Conservation (phyloP, 2,329 filamentous ascomycete species). For the Colletotrichum theobromicola region DNA sequence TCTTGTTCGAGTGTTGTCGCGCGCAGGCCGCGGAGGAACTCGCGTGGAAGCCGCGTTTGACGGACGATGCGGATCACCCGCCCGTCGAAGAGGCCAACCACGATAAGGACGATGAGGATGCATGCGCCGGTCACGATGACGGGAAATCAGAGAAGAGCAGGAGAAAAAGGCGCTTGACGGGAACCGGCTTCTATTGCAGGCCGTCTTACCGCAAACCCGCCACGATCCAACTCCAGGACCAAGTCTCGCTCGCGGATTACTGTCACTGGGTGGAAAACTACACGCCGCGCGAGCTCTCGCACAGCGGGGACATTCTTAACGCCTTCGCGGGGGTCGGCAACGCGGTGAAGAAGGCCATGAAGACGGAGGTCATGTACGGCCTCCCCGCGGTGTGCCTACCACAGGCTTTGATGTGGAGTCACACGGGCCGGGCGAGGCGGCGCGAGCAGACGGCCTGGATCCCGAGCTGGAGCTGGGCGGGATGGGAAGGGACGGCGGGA, state of each 20-base stretch:
- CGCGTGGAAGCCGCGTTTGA: neutral
- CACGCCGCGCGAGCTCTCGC: conserved; percentile 30
- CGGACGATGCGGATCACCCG: neutral
- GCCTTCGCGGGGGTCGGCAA: conserved; percentile 17
- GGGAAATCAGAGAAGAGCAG: neutral
- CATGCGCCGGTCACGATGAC: neutral
- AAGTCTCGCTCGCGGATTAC: conserved; percentile 38
- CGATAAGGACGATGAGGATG: neutral
- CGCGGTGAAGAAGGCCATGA: neutral
- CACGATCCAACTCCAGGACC: neutral
- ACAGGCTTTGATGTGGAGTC: conserved; percentile 8
- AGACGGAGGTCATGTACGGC: neutral
- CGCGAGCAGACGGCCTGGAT: neutral
- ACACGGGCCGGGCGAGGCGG: neutral
- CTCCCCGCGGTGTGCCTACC: neutral
- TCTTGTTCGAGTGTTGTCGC: conserved; percentile 16
- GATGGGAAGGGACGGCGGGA: neutral
- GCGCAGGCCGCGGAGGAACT: conserved; percentile 5
- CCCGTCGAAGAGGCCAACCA: neutral
- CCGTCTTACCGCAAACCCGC: neutral
- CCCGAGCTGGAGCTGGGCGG: conserved; percentile 12
- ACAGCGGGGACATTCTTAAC: conserved; percentile 1
- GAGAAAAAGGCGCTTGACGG: neutral
- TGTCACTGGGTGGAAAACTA: conserved; percentile 44
- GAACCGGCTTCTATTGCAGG: neutral